phyloP scores from a whole-genome alignment of 2,329 filamentous ascomycete genomes.

The Chalaropsis thielavioides region DNA sequence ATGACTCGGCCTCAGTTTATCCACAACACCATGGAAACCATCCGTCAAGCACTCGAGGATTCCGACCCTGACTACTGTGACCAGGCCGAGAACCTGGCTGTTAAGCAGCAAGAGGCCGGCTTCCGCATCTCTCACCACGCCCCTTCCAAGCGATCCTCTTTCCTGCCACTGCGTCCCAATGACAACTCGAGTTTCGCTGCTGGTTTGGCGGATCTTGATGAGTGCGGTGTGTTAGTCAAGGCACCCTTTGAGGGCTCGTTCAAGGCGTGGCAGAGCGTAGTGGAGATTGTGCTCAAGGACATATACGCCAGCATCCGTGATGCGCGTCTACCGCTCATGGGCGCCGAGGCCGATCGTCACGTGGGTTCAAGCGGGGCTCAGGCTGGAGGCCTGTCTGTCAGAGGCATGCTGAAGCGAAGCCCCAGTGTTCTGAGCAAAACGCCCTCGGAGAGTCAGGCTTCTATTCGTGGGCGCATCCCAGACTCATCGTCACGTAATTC shows the following conservation, averaged over 20 bases:
- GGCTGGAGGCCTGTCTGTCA: slow-evolving; percentile 52
- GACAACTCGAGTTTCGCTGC: slow-evolving; percentile 21
- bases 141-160: slow-evolving; percentile 33
- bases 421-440: slow-evolving; percentile 89
- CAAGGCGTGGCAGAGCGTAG: slow-evolving; percentile 72
- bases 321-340: slow-evolving; percentile 73
- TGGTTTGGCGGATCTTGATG: slow-evolving; percentile 27
- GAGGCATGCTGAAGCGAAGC: slow-evolving; percentile 64
- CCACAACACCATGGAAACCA: slow-evolving; percentile 88
- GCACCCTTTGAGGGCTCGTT: slow-evolving; percentile 58
- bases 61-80: slow-evolving; percentile 54
- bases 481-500: slow-evolving; percentile 37
- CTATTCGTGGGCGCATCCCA: slow-evolving; percentile 53
- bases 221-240: slow-evolving; percentile 64
- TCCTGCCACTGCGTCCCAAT: slow-evolving; percentile 35
- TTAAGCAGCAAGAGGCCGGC: slow-evolving; percentile 19
- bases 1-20: slow-evolving; percentile 94
- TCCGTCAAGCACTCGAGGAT: slow-evolving; percentile 61
- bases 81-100: slow-evolving; percentile 16
- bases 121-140: slow-evolving; percentile 19
- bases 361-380: slow-evolving; percentile 18
- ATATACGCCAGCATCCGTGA: slow-evolving; percentile 84
- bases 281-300: slow-evolving; percentile 81
- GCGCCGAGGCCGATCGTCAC: slow-evolving; percentile 40
- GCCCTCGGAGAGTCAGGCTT: slow-evolving; percentile 64